A percentile compares a stretch with the other conserved stretches of the same genome.
These are phyloP conservation scores for Fusarium subglutinans DNA, from an alignment of 2,329 filamentous ascomycete species.

Conservation along the genomic window DNA sequence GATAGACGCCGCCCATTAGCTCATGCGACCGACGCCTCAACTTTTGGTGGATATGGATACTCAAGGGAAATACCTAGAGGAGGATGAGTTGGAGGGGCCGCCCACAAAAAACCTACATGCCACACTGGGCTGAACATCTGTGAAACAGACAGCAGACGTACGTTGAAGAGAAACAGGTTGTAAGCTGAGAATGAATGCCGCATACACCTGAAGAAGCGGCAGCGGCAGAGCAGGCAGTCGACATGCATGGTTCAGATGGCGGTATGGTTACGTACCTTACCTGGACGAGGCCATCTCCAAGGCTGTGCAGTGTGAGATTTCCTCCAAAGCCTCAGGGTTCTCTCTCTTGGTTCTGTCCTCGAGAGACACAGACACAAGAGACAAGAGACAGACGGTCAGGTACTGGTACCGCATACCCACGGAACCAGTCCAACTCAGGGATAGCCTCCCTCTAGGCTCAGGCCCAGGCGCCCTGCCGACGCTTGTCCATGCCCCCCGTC, in stretches of 20 bases:
- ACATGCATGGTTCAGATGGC: conserved; percentile 23
- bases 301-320: conserved; percentile 9
- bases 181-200: conserved; percentile 6
- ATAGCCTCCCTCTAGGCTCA: conserved; percentile 32
- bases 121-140: conserved; percentile 23
- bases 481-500: conserved; percentile 31
- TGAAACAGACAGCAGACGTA: conserved; percentile 2
- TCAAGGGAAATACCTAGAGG: conserved; percentile 1
- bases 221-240: neutral
- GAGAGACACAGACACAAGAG: neutral
- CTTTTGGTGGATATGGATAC: conserved; percentile 17
- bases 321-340: conserved; percentile 8
- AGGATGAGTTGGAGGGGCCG: conserved; percentile 19
- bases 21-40: conserved; percentile 34
- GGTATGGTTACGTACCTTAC: conserved; percentile 33
- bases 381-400: conserved; percentile 6
- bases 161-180: neutral
- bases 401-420: conserved; percentile 4
- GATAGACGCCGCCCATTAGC: conserved; percentile 30
- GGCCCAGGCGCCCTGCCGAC: conserved; percentile 39
- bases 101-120: conserved; percentile 34
- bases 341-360: neutral
- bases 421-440: conserved; percentile 16
- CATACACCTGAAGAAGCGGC: neutral
- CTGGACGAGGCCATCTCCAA: conserved; percentile 14